Base-by-base conservation (phyloP, 169 alveolate genomes). In the Eimeria necatrix region DNA sequence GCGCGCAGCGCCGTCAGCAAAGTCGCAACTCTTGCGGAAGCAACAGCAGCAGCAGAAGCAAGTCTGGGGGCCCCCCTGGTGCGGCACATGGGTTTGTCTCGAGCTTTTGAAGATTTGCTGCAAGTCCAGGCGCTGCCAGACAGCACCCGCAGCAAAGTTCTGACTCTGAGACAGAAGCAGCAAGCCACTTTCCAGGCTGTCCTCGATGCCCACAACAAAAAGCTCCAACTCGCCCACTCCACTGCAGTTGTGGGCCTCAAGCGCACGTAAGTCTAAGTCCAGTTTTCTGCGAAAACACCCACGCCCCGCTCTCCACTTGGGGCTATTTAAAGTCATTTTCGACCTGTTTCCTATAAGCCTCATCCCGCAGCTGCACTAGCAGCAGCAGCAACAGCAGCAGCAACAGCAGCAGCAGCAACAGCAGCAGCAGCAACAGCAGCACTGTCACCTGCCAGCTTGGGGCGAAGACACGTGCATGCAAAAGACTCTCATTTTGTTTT, bases 81-180 rank as follows among this genome's bases (percentile, higher is more conserved):
- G 80, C 80, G 93, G 64, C 81, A 85, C 18, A 85, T 85, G 93
- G 93, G 81, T 18, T 22, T 85, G 20, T 85, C 93, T 7, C 81
- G 93, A 60, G 93, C 93, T 85, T 85, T 85, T 73, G 93, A 85
- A 73, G 93, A 85, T 48, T 60, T 85, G 46, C 24, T 16, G 12
- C 93, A 61, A 22, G 93, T 85, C 60, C 81, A 60, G 5, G 80
- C 93, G 8, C n/a, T 85, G 51, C 81, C 93, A 7, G 93, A 85
- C 20, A 61, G 26, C 4, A 85, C 61, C 2, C 59, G 20, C 46
- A 48, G 20, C 16, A 22, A 48, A 22, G 20, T 85, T 8, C 81
- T 18, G 49, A 80, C 32, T 1, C 60, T 59, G 46, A 41, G 93
- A 80, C 22, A 60, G 4, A 78, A 85, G 64, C 93, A 60, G 52